A percentile compares a stretch with the other conserved stretches of the same genome.
Conservation (phyloP, 257 asterid genomes). For the Petunia secreta region DNA sequence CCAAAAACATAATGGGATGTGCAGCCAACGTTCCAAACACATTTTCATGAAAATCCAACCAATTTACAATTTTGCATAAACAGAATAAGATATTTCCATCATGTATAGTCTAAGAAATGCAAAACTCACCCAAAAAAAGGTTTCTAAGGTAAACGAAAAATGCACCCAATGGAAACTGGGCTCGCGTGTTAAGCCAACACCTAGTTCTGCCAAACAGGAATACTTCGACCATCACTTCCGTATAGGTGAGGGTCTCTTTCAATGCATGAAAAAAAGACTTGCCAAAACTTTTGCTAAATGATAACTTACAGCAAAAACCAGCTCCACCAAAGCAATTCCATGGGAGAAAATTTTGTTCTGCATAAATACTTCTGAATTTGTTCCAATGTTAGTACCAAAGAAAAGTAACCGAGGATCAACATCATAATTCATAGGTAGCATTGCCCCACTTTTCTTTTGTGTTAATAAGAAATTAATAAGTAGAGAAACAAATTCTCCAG, state of each 20-base stretch:
- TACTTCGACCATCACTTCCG: slow-evolving; percentile 76
- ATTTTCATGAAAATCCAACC: slow-evolving; percentile 80
- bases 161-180: slow-evolving; percentile 94
- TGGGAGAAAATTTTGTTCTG: slow-evolving; percentile 62
- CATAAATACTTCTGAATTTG: slow-evolving; percentile 60
- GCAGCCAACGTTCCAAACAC: slow-evolving; percentile 71
- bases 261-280: slow-evolving; percentile 65
- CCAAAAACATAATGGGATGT: slow-evolving; percentile 65
- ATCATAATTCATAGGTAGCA: no score
- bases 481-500: no score
- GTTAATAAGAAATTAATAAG: no score
- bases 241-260: slow-evolving; percentile 66
- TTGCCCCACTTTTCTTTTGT: no score
- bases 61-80: background rate
- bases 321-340: slow-evolving; percentile 89
- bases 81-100: background rate
- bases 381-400: slow-evolving; percentile 83
- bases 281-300: slow-evolving; percentile 72
- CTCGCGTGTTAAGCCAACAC: slow-evolving; percentile 67
- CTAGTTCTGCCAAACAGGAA: slow-evolving; percentile 77
- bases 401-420: no score
- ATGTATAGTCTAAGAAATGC: no score
- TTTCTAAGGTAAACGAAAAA: background rate
- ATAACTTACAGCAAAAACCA: slow-evolving; percentile 85
- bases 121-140: no score